A percentile compares a stretch with the other conserved stretches of the same genome.
Evolutionary conservation across 2,329 filamentous ascomycete genomes (phyloP).

Genomic region (Venturia oleaginea): DNA sequence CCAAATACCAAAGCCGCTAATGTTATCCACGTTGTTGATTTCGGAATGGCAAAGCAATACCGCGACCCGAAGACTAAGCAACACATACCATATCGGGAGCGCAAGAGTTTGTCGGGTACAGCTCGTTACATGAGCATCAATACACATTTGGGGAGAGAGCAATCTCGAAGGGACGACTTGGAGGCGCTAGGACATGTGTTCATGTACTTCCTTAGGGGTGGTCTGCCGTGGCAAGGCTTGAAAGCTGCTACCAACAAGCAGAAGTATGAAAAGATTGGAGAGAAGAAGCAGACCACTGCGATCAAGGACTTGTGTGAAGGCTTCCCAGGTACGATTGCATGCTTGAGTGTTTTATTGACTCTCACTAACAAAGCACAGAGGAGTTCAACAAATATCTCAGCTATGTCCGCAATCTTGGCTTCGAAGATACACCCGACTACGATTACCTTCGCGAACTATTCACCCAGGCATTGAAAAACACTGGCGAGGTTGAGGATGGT

Average conservation of each 20-base stretch:
- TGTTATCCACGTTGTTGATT: conserved; percentile 97
- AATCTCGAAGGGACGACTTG: conserved; percentile 90
- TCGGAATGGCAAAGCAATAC: conserved; percentile 99
- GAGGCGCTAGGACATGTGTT: conserved; percentile 71
- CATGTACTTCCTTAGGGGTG: conserved; percentile 60
- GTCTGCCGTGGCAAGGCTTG: conserved; percentile 58
- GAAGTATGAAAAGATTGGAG: conserved; percentile 99
- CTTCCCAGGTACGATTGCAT: conserved; percentile 58
- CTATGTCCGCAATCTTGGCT: conserved; percentile 94
- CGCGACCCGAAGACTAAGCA: conserved; percentile 98
- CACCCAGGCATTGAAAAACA: conserved; percentile 89
- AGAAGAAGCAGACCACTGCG: conserved; percentile 97
- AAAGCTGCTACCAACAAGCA: conserved; percentile 75
- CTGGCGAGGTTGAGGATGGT: conserved; percentile 89
- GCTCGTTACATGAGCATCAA: conserved; percentile 99
- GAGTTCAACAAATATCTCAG: conserved; percentile 97
- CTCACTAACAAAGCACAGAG: conserved; percentile 40
- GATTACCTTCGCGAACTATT: conserved; percentile 95
- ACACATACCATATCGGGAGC: conserved; percentile 94
- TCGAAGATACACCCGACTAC: conserved; percentile 97
- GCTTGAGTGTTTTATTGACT: conserved; percentile 18
- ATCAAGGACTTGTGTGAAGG: conserved; percentile 97
- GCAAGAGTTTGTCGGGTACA: conserved; percentile 93
- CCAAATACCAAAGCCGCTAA: conserved; percentile 91
- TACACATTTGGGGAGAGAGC: conserved; percentile 91